Conservation (phyloP, 306 rosid genomes). For the Pyrus bretschneideri region DNA sequence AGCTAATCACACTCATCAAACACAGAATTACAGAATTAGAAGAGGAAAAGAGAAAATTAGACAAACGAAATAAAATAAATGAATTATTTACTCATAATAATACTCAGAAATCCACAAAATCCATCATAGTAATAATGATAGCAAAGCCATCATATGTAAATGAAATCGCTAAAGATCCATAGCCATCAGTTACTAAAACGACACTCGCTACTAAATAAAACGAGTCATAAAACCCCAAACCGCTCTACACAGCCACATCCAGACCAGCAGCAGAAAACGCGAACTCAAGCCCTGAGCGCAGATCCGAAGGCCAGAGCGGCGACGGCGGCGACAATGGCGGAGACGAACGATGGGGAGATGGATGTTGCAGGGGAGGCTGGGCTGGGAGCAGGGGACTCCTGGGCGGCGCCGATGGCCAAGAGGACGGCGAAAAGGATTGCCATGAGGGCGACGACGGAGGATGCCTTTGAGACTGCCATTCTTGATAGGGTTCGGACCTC, state of each 20-base stretch:
- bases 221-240: conserved; percentile 10
- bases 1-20: neutral
- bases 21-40: neutral
- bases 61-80: neutral
- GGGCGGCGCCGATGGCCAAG: conserved; percentile 28
- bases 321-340: conserved; percentile 35
- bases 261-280: neutral
- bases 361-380: conserved; percentile 53
- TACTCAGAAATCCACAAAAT: conserved; percentile 5
- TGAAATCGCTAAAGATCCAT: conserved; percentile 10
- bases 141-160: neutral
- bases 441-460: conserved; percentile 31
- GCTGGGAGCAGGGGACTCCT: conserved; percentile 73
- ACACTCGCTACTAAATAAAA: neutral
- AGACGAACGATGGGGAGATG: conserved; percentile 44
- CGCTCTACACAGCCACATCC: conserved; percentile 18
- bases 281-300: conserved; percentile 47
- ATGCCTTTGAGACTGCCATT: conserved; percentile 56
- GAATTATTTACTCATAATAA: conserved; percentile 21
- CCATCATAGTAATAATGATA: neutral
- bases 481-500: neutral
- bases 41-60: neutral
- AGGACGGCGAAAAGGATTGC: conserved; percentile 35
- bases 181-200: neutral
- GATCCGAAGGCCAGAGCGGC: conserved; percentile 66